These are phyloP conservation scores for Seminavis robusta DNA, from an alignment of 108 stramenopile species.

Conservation along the genomic window DNA sequence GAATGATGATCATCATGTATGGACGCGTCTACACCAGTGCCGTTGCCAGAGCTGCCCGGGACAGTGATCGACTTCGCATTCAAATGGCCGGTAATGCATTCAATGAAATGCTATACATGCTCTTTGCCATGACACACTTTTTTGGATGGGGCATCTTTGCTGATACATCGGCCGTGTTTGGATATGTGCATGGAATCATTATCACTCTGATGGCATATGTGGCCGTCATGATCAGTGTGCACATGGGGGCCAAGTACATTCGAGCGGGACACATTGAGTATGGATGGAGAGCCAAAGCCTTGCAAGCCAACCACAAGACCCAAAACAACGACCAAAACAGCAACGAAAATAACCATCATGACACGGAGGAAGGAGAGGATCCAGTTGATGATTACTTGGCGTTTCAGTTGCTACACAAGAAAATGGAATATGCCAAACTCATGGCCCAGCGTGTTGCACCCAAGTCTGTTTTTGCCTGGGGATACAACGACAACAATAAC, in stretches of 20 bases:
- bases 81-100: constrained; percentile 4
- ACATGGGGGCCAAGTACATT: background rate
- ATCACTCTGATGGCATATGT: background rate
- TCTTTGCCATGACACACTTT: background rate
- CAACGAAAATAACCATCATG: too few species aligned
- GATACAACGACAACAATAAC: too few species aligned
- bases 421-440: too few species aligned
- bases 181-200: background rate
- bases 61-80: background rate
- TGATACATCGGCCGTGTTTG: background rate
- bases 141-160: background rate
- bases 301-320: too few species aligned
- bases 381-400: too few species aligned
- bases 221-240: background rate
- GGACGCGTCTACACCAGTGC: background rate
- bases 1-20: background rate
- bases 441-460: too few species aligned
- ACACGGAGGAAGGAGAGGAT: too few species aligned
- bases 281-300: constrained; percentile 7
- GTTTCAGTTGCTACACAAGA: too few species aligned
- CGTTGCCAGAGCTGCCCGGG: background rate
- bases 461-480: too few species aligned
- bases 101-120: background rate
- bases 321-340: too few species aligned
- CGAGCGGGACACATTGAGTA: background rate